Evolutionary conservation across 2,329 filamentous ascomycete genomes (phyloP).

Genomic region (Penicillium sp.): DNA sequence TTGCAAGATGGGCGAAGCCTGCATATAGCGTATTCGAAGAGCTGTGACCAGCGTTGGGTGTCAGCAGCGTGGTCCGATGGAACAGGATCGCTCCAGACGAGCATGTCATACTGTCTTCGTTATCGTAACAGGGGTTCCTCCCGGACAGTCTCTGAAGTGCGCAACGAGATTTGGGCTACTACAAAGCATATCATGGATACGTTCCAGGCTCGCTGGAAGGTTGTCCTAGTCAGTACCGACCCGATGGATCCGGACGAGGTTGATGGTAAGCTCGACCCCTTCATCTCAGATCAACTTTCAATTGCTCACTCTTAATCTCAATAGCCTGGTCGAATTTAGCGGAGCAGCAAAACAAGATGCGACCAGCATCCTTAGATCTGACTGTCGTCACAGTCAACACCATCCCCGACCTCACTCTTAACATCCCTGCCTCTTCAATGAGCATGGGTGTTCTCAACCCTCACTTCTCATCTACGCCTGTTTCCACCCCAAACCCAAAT

Average conservation of each 20-base stretch:
- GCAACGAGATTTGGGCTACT: slow-evolving; percentile 63
- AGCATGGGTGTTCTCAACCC: slow-evolving; percentile 42
- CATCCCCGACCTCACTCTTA: slow-evolving; percentile 44
- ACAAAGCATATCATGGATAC: slow-evolving; percentile 62
- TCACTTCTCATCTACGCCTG: slow-evolving; percentile 45
- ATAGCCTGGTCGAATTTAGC: slow-evolving; percentile 47
- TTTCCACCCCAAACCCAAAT: slow-evolving; percentile 47
- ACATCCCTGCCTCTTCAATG: slow-evolving; percentile 41
- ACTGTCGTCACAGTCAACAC: slow-evolving; percentile 44
- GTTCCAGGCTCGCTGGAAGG: slow-evolving; percentile 60
- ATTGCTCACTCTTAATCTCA: slow-evolving; percentile 28
- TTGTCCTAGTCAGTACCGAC: slow-evolving; percentile 61
- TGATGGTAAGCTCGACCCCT: slow-evolving; percentile 47
- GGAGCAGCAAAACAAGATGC: slow-evolving; percentile 48
- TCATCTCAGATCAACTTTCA: neutral
- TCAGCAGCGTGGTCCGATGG: slow-evolving; percentile 66
- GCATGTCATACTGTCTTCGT: slow-evolving; percentile 61
- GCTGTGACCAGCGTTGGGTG: slow-evolving; percentile 63
- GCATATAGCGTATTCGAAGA: slow-evolving; percentile 64
- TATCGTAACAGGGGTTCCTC: slow-evolving; percentile 41
- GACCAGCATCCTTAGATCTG: slow-evolving; percentile 43
- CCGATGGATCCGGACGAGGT: slow-evolving; percentile 59
- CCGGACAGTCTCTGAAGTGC: slow-evolving; percentile 55
- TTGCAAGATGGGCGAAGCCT: slow-evolving; percentile 63
- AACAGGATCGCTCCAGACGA: slow-evolving; percentile 60